These are phyloP conservation scores for Sicyos baderoa DNA, from an alignment of 306 rosid species.

Conservation along the genomic window DNA sequence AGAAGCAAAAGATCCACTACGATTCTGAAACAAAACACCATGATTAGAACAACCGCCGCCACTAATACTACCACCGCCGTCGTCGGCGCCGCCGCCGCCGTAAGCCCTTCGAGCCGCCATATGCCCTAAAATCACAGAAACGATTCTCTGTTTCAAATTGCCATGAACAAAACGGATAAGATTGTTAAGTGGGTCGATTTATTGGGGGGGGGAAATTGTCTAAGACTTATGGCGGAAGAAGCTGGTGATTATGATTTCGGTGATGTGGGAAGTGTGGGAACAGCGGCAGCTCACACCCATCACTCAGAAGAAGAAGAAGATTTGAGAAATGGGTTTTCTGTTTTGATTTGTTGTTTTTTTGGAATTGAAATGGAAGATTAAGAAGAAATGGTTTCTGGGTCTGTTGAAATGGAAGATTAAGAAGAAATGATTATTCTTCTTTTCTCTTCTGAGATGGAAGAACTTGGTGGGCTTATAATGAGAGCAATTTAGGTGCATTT, in stretches of 20 bases:
- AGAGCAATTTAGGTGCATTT: too few relatives aligned
- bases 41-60: constrained; percentile 27
- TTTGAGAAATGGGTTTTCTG: background rate
- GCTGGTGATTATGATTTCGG: constrained; percentile 84
- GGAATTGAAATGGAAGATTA: background rate
- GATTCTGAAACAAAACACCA: constrained; percentile 40
- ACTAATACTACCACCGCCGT: constrained; percentile 5
- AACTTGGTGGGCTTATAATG: constrained; percentile 17
- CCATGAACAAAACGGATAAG: background rate
- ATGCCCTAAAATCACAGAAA: too few relatives aligned
- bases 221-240: constrained; percentile 61
- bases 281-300: constrained; percentile 88
- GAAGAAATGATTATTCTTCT: background rate
- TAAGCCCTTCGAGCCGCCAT: constrained; percentile 46
- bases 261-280: constrained; percentile 90
- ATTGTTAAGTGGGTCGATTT: too few relatives aligned
- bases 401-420: background rate
- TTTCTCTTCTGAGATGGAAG: background rate
- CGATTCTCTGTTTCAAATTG: too few relatives aligned
- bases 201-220: constrained; percentile 67
- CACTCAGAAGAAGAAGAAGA: constrained; percentile 42
- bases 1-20: constrained; percentile 27
- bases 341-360: background rate
- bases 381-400: constrained; percentile 3
- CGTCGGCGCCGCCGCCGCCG: constrained; percentile 9